These are phyloP conservation scores for Apiotrichum sp. DNA, from an alignment of 1,284 basidiomycete species.

Conservation along the genomic window DNA sequence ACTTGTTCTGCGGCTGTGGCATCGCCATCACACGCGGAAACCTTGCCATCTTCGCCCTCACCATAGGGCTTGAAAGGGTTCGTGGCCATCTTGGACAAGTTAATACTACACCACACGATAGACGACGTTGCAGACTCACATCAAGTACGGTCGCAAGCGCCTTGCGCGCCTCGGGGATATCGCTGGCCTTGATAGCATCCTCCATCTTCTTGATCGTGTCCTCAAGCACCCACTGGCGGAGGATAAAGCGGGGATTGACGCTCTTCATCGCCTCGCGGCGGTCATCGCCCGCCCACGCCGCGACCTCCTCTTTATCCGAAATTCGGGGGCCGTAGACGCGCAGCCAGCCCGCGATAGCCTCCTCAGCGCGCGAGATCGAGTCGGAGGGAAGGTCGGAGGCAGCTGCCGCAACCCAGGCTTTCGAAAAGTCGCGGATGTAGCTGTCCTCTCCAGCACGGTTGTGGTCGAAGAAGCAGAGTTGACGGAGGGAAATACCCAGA, in stretches of 20 bases:
- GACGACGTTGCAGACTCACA: too few relatives aligned
- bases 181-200: constrained; percentile 57
- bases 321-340: constrained; percentile 60
- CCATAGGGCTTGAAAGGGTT: constrained; percentile 76
- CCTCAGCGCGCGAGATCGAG: constrained; percentile 46
- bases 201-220: constrained; percentile 74
- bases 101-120: too few relatives aligned
- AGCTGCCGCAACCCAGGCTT: constrained; percentile 51
- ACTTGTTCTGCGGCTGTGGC: constrained; percentile 59
- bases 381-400: constrained; percentile 51
- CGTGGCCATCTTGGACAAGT: constrained; percentile 56
- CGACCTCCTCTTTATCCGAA: constrained; percentile 25
- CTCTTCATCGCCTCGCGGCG: constrained; percentile 36
- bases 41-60: constrained; percentile 65
- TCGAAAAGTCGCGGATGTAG: constrained; percentile 52
- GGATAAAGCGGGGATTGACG: constrained; percentile 77
- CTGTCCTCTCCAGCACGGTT: constrained; percentile 27
- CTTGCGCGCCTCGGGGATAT: constrained; percentile 21
- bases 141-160: constrained; percentile 23
- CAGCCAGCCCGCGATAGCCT: constrained; percentile 64
- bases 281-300: constrained; percentile 6
- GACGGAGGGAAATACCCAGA: constrained; percentile 75
- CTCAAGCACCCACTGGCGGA: constrained; percentile 88
- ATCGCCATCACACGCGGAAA: constrained; percentile 48
- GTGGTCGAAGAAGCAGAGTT: constrained; percentile 60